Base-by-base conservation (phyloP, 2,329 filamentous ascomycete species). In the Aspergillus jensenii region DNA sequence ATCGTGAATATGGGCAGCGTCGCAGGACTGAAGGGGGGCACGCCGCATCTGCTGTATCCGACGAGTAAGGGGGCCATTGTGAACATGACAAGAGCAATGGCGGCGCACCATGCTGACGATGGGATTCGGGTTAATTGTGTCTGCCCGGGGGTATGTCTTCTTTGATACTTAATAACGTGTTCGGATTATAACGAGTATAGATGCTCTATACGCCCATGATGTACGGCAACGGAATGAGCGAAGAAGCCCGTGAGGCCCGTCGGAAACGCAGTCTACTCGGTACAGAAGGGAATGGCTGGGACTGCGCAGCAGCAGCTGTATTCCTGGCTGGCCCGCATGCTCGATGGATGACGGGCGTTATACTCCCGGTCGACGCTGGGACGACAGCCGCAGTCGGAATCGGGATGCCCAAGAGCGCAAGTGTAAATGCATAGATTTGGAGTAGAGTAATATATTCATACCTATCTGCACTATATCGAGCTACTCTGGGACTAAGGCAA, bases 1-100 rank as follows among this genome's bases (percentile, higher is more conserved):
- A 65, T 68, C 31, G 65, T 70, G n/a, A 89, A 89, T 65, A 84
- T 89, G 78, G 82, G 82, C 2, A 83, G 79, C 47, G 85, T 88
- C 1, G 84, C 85, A 37, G 67, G 67, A 2, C 48, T 70, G n/a
- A 76, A 77, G 51, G 81, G 81, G 2, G 81, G 82, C 0, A 83
- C 80, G n/a, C 81, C 80, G 2, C 76, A 81, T 71, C 62, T 84
- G 27, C 67, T 83, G 3, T 84, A 84, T 69, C 82, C 81, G 4
- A 84, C 81, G 9, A 77, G 73, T 27, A 83, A 84, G 65, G 81
- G 81, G 1, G 81, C 81, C 0, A 74, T 84, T 23, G 79, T 84
- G 43, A 82, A 84, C 59, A 80, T 84, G 79, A 85, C 81, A 0
- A 69, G 80, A 43, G 81, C 82, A 0, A 84, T 84, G 82, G 80